Evolutionary conservation across 306 rosid genomes (phyloP).

Genomic region (Abrus precatorius): DNA sequence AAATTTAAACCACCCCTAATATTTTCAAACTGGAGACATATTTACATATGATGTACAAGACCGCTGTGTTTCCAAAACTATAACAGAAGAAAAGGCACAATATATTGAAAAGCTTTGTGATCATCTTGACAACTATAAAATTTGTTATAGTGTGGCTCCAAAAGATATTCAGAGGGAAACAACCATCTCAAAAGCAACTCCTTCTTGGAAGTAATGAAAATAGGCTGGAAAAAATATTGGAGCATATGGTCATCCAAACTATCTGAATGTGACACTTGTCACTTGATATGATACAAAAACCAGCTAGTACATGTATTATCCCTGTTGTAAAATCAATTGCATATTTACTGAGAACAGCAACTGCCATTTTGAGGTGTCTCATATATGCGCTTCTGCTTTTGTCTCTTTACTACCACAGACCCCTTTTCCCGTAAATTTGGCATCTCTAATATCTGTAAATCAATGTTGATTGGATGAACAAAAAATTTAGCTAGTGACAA

Average conservation of each 20-base stretch:
- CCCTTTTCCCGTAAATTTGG: conserved; percentile 79
- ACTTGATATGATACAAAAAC: conserved; percentile 11
- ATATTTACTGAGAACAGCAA: conserved; percentile 62
- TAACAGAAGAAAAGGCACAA: conserved; percentile 13
- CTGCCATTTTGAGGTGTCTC: conserved; percentile 50
- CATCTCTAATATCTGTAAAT: conserved; percentile 76
- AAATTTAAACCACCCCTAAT: conserved; percentile 36
- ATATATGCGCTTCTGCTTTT: conserved; percentile 58
- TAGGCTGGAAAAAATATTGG: conserved; percentile 14
- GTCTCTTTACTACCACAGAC: conserved; percentile 69
- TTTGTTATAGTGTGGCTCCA: conserved; percentile 16
- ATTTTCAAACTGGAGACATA: conserved; percentile 28
- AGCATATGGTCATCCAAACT: conserved; percentile 36
- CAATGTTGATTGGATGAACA: conserved; percentile 26
- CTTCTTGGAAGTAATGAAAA: conserved; percentile 22
- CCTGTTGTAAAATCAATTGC: conserved; percentile 32
- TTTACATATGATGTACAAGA: conserved; percentile 50
- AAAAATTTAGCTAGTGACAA: conserved; percentile 27
- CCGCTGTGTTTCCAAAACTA: conserved; percentile 34
- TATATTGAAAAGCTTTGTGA: conserved; percentile 22
- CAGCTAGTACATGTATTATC: conserved; percentile 29
- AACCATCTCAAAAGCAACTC: conserved; percentile 38
- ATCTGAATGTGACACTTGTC: conserved; percentile 20
- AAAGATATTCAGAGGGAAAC: conserved; percentile 29
- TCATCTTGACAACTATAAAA: conserved; percentile 26